Base-by-base conservation (phyloP, 495 filamentous ascomycete genomes). In the Trichoderma erinaceum region DNA sequence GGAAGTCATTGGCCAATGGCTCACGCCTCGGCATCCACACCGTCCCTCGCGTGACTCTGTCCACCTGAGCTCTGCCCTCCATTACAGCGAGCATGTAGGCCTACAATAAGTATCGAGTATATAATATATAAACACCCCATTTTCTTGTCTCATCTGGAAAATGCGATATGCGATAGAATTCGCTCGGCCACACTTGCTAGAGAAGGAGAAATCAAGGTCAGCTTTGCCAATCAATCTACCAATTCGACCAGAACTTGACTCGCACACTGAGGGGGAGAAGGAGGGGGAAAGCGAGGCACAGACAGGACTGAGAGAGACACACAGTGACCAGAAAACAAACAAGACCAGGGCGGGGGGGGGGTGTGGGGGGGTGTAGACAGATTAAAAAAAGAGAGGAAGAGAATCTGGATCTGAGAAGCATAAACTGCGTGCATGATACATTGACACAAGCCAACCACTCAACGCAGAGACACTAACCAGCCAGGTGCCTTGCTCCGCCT, bases 391-490 rank as follows among this genome's bases (percentile, higher is more conserved):
- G 1, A 18, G 23, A 61, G 23, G 23, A 61, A 10, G 23, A 61
- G 23, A 23, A 61, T 61, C 56, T 61, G 56, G 56, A 61, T 61
- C 56, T 61, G 56, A 61, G 56, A 61, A 61, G 56, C 27, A 25
- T 61, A 61, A 61, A 27, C 56, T 21, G 56, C 56, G 27, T 61
- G 56, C 56, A 61, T 61, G 56, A 61, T 29, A 32, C 23, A 38
- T 38, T 38, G 35, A 38, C 35, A 38, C 35, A 38, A 18, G 50
- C 50, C 50, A 23, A n/a, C n/a, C 50, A 56, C 50, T 56, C 50
- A 25, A 25, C 56, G 56, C 56, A 61, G 23, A 61, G 15, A 11
- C 15, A 25, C 56, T 32, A 32, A 23, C 48, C 15, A n/a, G 48
- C 48, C 21, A 52, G 48, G 7, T 21, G 48, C 21, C 16, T 21